Evolutionary conservation across 2,329 filamentous ascomycete species (phyloP), one percentile per base, ranked within the genome.

Genomic region (Ophidiomyces ophidiicola): DNA sequence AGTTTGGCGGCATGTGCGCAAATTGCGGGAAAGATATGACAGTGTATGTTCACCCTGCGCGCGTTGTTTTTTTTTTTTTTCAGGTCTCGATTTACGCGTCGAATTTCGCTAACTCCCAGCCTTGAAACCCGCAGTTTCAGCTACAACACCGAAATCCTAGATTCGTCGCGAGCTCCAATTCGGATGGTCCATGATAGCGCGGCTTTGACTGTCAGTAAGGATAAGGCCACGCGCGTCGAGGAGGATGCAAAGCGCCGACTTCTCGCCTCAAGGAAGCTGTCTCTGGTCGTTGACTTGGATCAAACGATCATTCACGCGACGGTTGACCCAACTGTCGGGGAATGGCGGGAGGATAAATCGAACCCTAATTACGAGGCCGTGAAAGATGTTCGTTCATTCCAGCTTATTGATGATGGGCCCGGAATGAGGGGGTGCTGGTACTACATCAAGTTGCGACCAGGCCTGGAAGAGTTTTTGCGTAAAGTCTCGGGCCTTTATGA

Each of bases 231-330:
- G 34, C 78, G 76, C 48, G 80, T 83, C 42, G 88, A 96, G 61
- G 78, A 87, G 55, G 82, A 93, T 50, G 74, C 85, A 10, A 93
- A 94, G 65, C 74, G 78, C 44, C 78, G 88, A 14, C 69, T 98
- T 29, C 68, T 98, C 30, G 71, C 78, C 43, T 75, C 81, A 45
- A 76, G 81, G 50, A 94, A 93, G 64, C 72, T 98, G 31, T 93
- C 83, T 32, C 71, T 98, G 31, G 90, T 98, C 18, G 90, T 98
- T 50, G 90, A 98, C 69, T 70, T 98, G 39, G 90, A 98, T 58
- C 88, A 96, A 66, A 98, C 90, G 42, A 90, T 98, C 53, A 98
- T 98, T 49, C 90, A 98, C 60, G 90, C 90, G 18, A 94, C 86
- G 46, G 92, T 96, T 53, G 90, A 98, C 51, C 88, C 87, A 5